phyloP scores from a whole-genome alignment of 306 rosid species.

The Vachellia pachyceras region DNA sequence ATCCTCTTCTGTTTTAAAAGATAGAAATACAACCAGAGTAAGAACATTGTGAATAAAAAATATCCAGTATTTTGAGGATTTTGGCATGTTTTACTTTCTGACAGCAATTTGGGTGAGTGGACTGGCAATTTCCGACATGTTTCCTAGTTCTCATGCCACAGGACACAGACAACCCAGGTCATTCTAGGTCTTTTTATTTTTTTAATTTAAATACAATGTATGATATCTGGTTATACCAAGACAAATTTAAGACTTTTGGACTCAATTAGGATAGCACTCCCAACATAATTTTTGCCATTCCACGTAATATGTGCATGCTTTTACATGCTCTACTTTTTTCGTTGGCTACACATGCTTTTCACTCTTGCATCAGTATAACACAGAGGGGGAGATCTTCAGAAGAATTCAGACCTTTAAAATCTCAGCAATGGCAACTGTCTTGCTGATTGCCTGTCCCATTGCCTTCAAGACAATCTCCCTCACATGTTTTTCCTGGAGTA shows the following conservation, averaged over 20 bases:
- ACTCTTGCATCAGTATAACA: constrained; percentile 6
- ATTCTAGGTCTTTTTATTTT: background rate
- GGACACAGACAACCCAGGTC: background rate
- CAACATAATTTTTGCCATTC: too few relatives aligned
- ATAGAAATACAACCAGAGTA: constrained; percentile 27
- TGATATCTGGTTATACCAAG: background rate
- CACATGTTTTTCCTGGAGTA: constrained; percentile 84
- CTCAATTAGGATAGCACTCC: background rate
- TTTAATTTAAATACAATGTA: background rate
- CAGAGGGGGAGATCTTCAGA: constrained; percentile 14
- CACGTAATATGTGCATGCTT: background rate
- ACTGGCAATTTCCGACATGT: background rate
- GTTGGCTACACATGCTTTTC: background rate
- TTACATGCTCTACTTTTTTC: background rate
- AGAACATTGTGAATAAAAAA: constrained; percentile 10
- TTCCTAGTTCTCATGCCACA: constrained; percentile 9
- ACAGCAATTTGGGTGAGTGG: constrained; percentile 16
- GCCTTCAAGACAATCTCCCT: constrained; percentile 94
- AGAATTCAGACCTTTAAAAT: constrained; percentile 70
- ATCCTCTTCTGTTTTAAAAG: constrained; percentile 72
- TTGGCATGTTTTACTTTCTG: background rate
- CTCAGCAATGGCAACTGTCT: constrained; percentile 94
- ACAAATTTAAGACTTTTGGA: background rate
- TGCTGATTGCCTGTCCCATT: constrained; percentile 99
- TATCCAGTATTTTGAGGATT: background rate